A percentile compares a stretch with the other conserved stretches of the same genome.
These are phyloP conservation scores for Rheum nobile DNA, from an alignment of 148 eudicot genomes.

Conservation along the genomic window DNA sequence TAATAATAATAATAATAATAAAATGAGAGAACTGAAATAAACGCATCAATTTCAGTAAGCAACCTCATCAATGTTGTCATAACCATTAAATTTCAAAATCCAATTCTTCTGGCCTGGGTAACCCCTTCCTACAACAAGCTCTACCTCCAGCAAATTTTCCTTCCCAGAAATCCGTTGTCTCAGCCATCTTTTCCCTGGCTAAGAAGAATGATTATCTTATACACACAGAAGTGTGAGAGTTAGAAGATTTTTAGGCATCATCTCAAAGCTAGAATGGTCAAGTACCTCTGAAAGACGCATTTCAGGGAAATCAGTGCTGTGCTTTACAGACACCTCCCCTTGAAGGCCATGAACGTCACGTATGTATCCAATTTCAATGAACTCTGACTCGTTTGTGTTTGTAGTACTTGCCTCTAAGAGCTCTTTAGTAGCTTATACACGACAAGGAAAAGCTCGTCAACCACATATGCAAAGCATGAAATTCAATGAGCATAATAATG, in stretches of 20 bases:
- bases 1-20: neutral
- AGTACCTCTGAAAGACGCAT: conserved; percentile 65
- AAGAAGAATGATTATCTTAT: conserved; percentile 9
- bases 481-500: neutral
- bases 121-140: conserved; percentile 65
- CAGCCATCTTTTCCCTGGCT: conserved; percentile 94
- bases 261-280: neutral
- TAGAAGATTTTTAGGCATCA: neutral
- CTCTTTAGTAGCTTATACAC: conserved; percentile 25
- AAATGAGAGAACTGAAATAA: neutral
- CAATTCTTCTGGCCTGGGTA: conserved; percentile 67
- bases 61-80: conserved; percentile 73
- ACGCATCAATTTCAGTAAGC: neutral
- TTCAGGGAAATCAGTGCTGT: conserved; percentile 80
- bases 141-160: conserved; percentile 58
- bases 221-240: neutral
- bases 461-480: neutral
- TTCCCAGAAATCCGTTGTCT: conserved; percentile 56
- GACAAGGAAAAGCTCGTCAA: conserved; percentile 3
- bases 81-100: conserved; percentile 53
- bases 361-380: conserved; percentile 71
- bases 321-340: conserved; percentile 84
- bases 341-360: conserved; percentile 78
- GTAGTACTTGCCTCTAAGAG: conserved; percentile 31
- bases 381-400: conserved; percentile 21